A percentile compares a stretch with the other conserved stretches of the same genome.
phyloP scores from a whole-genome alignment of 441 rosid genomes.

The Hypseocharis bilobata region DNA sequence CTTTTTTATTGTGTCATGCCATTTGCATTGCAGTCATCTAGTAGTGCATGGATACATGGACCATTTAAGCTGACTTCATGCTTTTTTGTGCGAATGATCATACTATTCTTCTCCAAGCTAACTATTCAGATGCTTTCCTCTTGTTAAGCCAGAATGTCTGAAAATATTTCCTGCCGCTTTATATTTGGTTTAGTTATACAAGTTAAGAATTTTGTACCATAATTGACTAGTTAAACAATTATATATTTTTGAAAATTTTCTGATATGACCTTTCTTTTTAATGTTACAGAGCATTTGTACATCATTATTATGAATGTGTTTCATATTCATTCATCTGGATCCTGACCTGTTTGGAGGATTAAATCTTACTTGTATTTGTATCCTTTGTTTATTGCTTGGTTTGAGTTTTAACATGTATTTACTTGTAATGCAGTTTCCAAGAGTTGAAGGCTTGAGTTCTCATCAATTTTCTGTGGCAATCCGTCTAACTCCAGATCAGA shows the following conservation, averaged over 20 bases:
- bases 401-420: neutral
- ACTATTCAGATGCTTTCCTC: neutral
- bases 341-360: neutral
- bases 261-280: neutral
- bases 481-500: constrained; percentile 48
- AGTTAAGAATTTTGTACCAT: neutral
- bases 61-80: neutral
- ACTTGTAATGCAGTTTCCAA: constrained; percentile 45
- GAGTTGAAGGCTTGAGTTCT: constrained; percentile 49
- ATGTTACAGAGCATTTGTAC: neutral
- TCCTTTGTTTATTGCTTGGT: neutral
- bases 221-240: neutral
- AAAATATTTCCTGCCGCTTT: neutral
- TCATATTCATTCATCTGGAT: neutral
- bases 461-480: constrained; percentile 56
- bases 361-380: neutral
- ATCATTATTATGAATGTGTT: neutral
- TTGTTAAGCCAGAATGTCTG: neutral
- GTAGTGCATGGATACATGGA: neutral
- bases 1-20: neutral
- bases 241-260: neutral
- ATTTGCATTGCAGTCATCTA: neutral
- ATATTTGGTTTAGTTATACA: neutral
- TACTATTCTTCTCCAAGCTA: neutral
- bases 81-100: neutral